phyloP scores from a whole-genome alignment of 257 asterid species.

The Solanum neorickii region DNA sequence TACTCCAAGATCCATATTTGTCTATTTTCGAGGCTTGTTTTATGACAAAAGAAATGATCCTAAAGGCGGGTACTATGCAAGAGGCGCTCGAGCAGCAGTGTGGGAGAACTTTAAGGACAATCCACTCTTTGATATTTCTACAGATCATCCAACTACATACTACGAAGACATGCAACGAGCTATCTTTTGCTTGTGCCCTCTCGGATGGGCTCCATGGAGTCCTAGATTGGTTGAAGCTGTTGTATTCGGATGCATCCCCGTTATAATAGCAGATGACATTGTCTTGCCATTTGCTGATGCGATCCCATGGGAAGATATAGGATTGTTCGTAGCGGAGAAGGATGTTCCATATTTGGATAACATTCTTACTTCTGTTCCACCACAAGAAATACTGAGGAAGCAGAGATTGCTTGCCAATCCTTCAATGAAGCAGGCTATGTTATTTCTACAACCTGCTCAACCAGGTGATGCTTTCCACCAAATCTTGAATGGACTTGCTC shows the following conservation, averaged over 20 bases:
- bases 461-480: background rate
- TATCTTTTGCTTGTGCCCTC: background rate
- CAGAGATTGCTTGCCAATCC: slow-evolving; percentile 30
- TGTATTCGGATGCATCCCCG: background rate
- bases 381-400: slow-evolving; percentile 11
- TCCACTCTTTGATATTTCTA: background rate
- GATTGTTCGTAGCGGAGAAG: slow-evolving; percentile 35
- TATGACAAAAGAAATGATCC: background rate
- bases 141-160: background rate
- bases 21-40: background rate
- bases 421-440: slow-evolving; percentile 47
- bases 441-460: slow-evolving; percentile 37
- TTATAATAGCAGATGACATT: background rate
- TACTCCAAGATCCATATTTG: background rate
- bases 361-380: slow-evolving; percentile 37
- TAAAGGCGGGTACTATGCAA: slow-evolving; percentile 18
- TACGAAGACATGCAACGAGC: background rate
- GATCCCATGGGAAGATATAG: slow-evolving; percentile 47
- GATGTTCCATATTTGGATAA: slow-evolving; percentile 43
- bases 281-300: slow-evolving; percentile 22
- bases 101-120: background rate
- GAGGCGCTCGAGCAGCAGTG: background rate
- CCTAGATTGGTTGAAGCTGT: background rate
- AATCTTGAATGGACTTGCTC: background rate
- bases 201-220: slow-evolving; percentile 1